phyloP scores from a whole-genome alignment of 2,329 filamentous ascomycete genomes.

The Arthroderma uncinatum region DNA sequence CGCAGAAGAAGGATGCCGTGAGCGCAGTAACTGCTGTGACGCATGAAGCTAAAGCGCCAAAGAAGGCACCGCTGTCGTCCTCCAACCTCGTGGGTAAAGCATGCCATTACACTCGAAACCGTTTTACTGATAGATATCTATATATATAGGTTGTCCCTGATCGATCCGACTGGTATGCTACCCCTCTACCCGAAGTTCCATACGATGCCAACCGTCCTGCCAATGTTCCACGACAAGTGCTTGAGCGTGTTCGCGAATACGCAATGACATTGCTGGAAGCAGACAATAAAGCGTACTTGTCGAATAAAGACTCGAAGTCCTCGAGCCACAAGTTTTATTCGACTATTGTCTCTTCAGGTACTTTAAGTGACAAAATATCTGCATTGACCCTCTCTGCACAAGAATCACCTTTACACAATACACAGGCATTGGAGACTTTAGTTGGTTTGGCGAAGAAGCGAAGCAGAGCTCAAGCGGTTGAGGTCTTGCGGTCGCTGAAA shows the following conservation, averaged over 20 bases:
- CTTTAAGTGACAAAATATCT: constrained; percentile 91
- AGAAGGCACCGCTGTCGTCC: background rate
- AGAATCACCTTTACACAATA: constrained; percentile 89
- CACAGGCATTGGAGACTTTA: constrained; percentile 76
- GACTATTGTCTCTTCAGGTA: constrained; percentile 93
- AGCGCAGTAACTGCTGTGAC: background rate
- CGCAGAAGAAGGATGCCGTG: background rate
- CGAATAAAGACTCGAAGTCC: constrained; percentile 58
- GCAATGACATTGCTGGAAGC: constrained; percentile 63
- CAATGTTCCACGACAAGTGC: constrained; percentile 40
- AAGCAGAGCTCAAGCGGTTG: constrained; percentile 82
- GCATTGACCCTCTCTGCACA: constrained; percentile 88
- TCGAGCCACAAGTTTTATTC: constrained; percentile 94
- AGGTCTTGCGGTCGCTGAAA: constrained; percentile 84
- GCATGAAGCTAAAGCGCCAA: background rate
- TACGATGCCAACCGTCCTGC: constrained; percentile 36
- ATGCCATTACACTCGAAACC: background rate
- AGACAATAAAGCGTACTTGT: constrained; percentile 65
- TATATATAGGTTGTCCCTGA: constrained; percentile 45
- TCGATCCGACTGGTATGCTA: constrained; percentile 57
- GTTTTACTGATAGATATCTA: constrained; percentile 10
- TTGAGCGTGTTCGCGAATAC: constrained; percentile 52
- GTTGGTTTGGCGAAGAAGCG: constrained; percentile 79
- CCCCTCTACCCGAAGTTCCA: constrained; percentile 44
- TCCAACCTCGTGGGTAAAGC: constrained; percentile 9